Evolutionary conservation across 768 basidiomycete species (phyloP).

Genomic region (Epithele typhae): DNA sequence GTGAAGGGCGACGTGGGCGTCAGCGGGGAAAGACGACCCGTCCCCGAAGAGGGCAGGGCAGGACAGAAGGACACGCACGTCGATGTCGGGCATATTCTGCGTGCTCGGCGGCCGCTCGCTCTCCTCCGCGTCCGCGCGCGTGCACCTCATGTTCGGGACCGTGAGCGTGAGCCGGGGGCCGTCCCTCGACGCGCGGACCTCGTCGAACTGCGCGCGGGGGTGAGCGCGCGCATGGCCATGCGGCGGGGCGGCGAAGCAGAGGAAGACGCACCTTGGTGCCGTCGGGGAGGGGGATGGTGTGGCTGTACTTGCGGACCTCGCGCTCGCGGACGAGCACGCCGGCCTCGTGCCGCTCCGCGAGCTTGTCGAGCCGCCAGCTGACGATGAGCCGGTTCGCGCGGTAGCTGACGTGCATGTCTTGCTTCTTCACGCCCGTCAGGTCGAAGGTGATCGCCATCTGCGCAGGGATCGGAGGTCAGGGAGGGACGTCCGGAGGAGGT

Average conservation of each 20-base stretch:
- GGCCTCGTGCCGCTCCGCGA: slow-evolving; percentile 58
- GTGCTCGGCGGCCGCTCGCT: not conserved
- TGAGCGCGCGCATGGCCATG: too few relatives aligned
- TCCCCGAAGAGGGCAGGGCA: not conserved
- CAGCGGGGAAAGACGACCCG: too few relatives aligned
- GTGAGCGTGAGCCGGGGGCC: slow-evolving; percentile 55
- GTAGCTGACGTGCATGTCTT: slow-evolving; percentile 74
- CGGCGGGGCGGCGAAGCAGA: too few relatives aligned
- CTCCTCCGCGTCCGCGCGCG: slow-evolving; percentile 4
- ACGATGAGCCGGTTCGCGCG: slow-evolving; percentile 58
- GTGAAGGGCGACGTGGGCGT: too few relatives aligned
- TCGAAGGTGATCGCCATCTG: slow-evolving; percentile 68
- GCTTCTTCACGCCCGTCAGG: slow-evolving; percentile 62
- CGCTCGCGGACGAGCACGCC: slow-evolving; percentile 59
- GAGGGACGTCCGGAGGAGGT: not conserved
- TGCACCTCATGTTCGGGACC: slow-evolving; percentile 43
- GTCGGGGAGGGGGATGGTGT: slow-evolving; percentile 69
- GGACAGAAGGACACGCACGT: slow-evolving; percentile 1
- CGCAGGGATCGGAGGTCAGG: too few relatives aligned
- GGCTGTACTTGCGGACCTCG: slow-evolving; percentile 57
- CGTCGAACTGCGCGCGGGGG: slow-evolving; percentile 58
- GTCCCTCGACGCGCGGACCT: slow-evolving; percentile 65
- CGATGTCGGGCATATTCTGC: slow-evolving; percentile 9
- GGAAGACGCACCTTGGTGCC: slow-evolving; percentile 41
- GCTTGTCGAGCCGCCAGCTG: slow-evolving; percentile 59